A percentile compares a stretch with the other conserved stretches of the same genome.
Conservation (phyloP, 768 basidiomycete species). For the Boletus rex-veris region DNA sequence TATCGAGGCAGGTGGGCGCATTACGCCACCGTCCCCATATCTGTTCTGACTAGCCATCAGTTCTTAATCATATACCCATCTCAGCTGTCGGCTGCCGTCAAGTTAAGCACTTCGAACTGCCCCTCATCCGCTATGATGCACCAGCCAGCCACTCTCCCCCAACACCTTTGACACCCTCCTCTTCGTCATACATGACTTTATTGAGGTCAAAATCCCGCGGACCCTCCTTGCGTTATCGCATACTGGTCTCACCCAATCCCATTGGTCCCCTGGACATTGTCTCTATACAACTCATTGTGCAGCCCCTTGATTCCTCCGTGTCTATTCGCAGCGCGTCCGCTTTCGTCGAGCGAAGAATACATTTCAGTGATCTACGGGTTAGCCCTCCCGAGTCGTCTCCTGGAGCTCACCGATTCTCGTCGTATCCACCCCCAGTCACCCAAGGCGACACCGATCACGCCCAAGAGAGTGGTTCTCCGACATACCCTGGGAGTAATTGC, state of each 20-base stretch:
- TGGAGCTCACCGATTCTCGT: conserved; percentile 15
- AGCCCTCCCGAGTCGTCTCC: conserved; percentile 24
- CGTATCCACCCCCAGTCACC: conserved; percentile 20
- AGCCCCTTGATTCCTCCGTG: conserved; percentile 55
- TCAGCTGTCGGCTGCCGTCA: conserved; percentile 65
- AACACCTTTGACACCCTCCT: conserved; percentile 34
- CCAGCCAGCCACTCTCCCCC: conserved; percentile 40
- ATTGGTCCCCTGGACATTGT: conserved; percentile 74
- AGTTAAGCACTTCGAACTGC: conserved; percentile 67
- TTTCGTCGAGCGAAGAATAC: conserved; percentile 69
- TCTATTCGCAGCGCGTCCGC: conserved; percentile 61
- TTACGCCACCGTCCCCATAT: not conserved
- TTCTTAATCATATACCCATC: conserved; percentile 64
- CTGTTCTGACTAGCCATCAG: conserved; percentile 37
- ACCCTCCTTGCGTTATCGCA: conserved; percentile 55
- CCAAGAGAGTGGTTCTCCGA: conserved; percentile 17
- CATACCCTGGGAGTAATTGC: conserved; percentile 1
- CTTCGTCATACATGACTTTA: conserved; percentile 37
- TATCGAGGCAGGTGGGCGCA: conserved; percentile 68
- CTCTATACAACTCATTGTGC: conserved; percentile 58
- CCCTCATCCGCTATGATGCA: conserved; percentile 66
- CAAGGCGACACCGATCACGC: conserved; percentile 28
- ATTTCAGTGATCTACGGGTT: conserved; percentile 43
- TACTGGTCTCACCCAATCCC: conserved; percentile 52
- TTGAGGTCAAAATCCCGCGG: conserved; percentile 54